phyloP scores from a whole-genome alignment of 2,329 filamentous ascomycete species.

The Cladosporium sp. region DNA sequence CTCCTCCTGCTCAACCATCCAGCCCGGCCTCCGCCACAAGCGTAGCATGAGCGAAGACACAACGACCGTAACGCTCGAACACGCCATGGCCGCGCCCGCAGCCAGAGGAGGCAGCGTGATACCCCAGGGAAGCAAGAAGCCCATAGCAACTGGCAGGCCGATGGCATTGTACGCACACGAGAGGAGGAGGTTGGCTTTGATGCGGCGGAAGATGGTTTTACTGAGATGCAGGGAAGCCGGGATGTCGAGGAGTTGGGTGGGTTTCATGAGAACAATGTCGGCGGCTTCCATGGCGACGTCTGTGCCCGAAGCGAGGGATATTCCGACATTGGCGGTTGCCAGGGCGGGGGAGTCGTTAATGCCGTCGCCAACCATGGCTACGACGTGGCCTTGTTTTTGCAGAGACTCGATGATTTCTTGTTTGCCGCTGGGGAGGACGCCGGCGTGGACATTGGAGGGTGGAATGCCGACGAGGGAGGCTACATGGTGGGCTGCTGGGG shows the following conservation, averaged over 20 bases:
- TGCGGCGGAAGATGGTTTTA: slow-evolving; percentile 80
- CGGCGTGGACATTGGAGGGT: slow-evolving; percentile 70
- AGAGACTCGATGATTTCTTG: slow-evolving; percentile 76
- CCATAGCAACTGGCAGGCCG: slow-evolving; percentile 95
- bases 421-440: slow-evolving; percentile 88
- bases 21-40: slow-evolving; percentile 76
- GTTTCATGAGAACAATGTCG: slow-evolving; percentile 91
- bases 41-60: slow-evolving; percentile 77
- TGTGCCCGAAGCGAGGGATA: slow-evolving; percentile 86
- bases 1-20: slow-evolving; percentile 57
- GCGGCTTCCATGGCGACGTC: slow-evolving; percentile 98
- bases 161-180: slow-evolving; percentile 89
- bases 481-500: slow-evolving; percentile 76
- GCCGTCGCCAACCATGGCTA: slow-evolving; percentile 96
- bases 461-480: slow-evolving; percentile 79
- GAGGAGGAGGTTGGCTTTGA: slow-evolving; percentile 90
- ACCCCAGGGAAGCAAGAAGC: slow-evolving; percentile 85
- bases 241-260: slow-evolving; percentile 88
- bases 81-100: slow-evolving; percentile 90
- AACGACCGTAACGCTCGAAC: slow-evolving; percentile 85
- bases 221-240: slow-evolving; percentile 79
- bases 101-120: slow-evolving; percentile 88
- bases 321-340: slow-evolving; percentile 86
- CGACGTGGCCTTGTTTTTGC: slow-evolving; percentile 68
- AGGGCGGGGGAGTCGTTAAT: slow-evolving; percentile 98